Evolutionary conservation across 2,329 filamentous ascomycete genomes (phyloP), one percentile per base, ranked within the genome.

Genomic region (Botryotinia convoluta): DNA sequence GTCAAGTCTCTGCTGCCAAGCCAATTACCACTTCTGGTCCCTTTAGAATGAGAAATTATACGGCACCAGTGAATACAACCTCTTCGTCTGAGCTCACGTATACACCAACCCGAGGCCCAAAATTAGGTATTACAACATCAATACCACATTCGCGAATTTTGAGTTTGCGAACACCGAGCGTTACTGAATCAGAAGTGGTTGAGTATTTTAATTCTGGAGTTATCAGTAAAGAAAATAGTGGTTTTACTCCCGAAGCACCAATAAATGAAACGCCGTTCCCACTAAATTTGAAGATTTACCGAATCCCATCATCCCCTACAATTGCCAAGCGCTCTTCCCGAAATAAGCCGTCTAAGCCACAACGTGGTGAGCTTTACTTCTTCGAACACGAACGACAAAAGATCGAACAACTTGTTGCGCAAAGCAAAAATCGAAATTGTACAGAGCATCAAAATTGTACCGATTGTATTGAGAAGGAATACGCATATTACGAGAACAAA

Each of bases 401-500:
- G 39, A 72, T 72, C 20, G 51, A 72, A 61, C 32, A 44, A 61
- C 51, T 69, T 8, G 71, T 72, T 44, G 54, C 39, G 18, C 32
- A 60, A 29, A 72, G 64, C 16, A 54, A 72, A 57, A 69, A 63
- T 35, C 61, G 39, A 65, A 65, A 26, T 51, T 72, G 71, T 69
- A 16, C 51, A 32, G 60, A 69, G 5, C 71, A 72, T 57, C 26
- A 72, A 48, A 74, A 80, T 54, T 79, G 78, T 67, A 78, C 72
- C 29, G 75, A 77, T 60, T 80, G 77, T 70, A 69, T 61, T 10
- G 73, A 78, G 65, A 69, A 73, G 14, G 75, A 78, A 61, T 79
- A 71, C 73, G 76, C 77, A 32, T 77, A 76, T 48, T 63, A 74
- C 57, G 78, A 80, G 68, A 76, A 76, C 45, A 77, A 74, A 74